Evolutionary conservation across 768 basidiomycete genomes (phyloP), one percentile per base, ranked within the genome.

Genomic region (Filobasidium wieringae): DNA sequence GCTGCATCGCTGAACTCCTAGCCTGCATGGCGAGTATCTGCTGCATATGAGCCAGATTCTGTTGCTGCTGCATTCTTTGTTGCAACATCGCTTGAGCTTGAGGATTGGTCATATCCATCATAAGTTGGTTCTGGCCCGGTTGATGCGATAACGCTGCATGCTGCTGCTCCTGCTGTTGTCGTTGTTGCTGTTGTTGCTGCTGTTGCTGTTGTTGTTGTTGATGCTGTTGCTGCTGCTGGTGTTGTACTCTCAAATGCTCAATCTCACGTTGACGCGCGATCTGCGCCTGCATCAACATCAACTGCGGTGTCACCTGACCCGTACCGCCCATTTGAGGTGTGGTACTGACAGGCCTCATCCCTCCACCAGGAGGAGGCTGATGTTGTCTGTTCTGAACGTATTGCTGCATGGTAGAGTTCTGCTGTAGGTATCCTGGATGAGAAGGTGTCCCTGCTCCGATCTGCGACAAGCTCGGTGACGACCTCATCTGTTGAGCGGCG

Each of bases 161-260:
- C n/a, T 37, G 36, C 11, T 17, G 43, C 17, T 27, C 43, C 4
- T 14, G 43, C 17, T 19, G 19, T 19, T 22, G 43, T 47, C 29
- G 43, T 47, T 47, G 43, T 47, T 47, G 41, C 7, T 9, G 11
- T 22, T 55, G 53, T 36, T 45, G 39, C 45, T 55, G 54, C 39
- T 55, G 54, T 41, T 55, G 54, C 40, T 53, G 52, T 36, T 53
- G 52, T 36, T 37, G 52, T 27, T 53, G 52, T 39, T 53, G 52
- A 5, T 41, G 26, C 54, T 53, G 52, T 39, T 53, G 52, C 22
- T 34, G 52, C n/a, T 34, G 52, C 52, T 15, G 3, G 33, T 34
- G 52, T 27, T 34, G 52, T n/a, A n/a, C n/a, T n/a, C n/a, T 47
- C 12, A n/a, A 24, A 17, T 47, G 11, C 43, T 47, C 12, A 11